Evolutionary conservation across 208 protist genomes (phyloP).

Genomic region (Plasmodiophora brassicae): DNA sequence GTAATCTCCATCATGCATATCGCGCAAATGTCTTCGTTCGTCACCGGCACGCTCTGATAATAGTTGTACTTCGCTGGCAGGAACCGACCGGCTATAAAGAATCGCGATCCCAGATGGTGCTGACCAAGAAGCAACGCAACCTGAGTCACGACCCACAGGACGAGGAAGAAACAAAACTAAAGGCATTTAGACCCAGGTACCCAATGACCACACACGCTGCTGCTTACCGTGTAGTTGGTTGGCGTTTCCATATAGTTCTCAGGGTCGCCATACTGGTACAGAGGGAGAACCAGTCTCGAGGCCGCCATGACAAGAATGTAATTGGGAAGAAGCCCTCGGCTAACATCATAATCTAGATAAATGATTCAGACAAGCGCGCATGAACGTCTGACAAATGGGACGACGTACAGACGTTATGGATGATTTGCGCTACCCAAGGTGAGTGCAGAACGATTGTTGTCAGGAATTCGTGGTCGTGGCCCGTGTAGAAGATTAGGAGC

Average conservation of each 20-base stretch:
- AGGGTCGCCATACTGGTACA: background rate
- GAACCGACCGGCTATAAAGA: background rate
- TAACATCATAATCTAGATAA: background rate
- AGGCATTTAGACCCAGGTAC: background rate
- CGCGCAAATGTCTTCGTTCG: background rate
- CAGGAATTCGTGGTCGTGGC: background rate
- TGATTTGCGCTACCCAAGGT: background rate
- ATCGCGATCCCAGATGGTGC: background rate
- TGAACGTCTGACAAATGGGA: too few relatives aligned
- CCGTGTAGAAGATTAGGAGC: background rate
- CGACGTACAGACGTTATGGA: background rate
- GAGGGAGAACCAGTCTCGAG: background rate
- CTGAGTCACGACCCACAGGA: background rate
- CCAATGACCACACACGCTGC: background rate
- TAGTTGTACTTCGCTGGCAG: conserved; percentile 6
- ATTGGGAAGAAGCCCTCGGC: background rate
- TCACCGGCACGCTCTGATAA: background rate
- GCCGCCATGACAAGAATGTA: background rate
- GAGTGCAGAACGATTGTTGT: background rate
- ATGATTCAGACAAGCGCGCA: too few relatives aligned
- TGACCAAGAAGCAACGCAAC: background rate
- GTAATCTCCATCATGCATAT: conserved; percentile 15
- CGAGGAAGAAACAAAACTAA: background rate
- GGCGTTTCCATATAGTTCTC: background rate
- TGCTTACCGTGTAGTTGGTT: background rate